Evolutionary conservation across 2,329 filamentous ascomycete genomes (phyloP).

Genomic region (Fusarium veterinarium): DNA sequence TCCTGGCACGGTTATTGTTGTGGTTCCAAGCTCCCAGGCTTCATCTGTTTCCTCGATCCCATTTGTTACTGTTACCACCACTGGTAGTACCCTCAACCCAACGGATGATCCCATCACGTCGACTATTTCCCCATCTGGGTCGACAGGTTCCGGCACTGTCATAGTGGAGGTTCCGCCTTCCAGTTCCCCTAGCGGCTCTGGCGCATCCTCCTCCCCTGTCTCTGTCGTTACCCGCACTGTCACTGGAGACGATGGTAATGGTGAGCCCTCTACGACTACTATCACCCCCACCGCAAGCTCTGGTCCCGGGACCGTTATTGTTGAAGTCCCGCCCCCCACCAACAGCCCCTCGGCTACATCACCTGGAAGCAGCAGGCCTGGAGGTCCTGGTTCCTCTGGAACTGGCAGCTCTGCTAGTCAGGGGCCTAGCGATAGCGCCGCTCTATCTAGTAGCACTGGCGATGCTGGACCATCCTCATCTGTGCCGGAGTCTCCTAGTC

Average conservation of each 20-base stretch:
- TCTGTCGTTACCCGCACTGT: not conserved
- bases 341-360: not conserved
- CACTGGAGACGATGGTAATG: not conserved
- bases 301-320: not conserved
- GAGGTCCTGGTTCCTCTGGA: not conserved
- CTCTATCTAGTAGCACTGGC: not conserved
- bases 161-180: not conserved
- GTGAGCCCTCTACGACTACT: not conserved
- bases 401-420: not conserved
- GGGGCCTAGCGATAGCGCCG: not conserved
- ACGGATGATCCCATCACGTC: not conserved
- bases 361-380: rapidly evolving
- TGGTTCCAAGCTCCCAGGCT: not conserved
- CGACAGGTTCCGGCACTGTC: not conserved
- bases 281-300: not conserved
- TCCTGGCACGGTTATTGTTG: not conserved
- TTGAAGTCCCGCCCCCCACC: not conserved
- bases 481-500: rapidly evolving
- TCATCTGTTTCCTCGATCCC: rapidly evolving
- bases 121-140: not conserved
- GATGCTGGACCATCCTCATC: not conserved
- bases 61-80: not conserved
- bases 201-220: not conserved
- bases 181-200: rapidly evolving
- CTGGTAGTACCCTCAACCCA: not conserved